phyloP scores from a whole-genome alignment of 2,329 filamentous ascomycete species.

The Paecilomyces fulvus region DNA sequence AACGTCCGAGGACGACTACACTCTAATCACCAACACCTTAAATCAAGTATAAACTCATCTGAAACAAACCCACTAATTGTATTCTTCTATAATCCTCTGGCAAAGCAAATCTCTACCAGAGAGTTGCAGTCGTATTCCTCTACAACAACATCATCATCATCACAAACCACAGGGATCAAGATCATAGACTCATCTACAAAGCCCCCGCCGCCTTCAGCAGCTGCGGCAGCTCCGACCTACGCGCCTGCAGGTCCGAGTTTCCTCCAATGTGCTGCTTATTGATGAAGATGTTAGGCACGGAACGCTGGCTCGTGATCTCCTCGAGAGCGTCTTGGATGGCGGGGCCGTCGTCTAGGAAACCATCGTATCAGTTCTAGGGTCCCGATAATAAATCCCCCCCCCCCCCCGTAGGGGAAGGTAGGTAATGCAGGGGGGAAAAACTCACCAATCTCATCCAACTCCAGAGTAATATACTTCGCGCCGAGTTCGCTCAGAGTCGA shows the following conservation, averaged over 20 bases:
- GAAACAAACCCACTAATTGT: neutral
- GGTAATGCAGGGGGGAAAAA: slow-evolving; percentile 15
- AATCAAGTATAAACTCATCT: no score
- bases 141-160: no score
- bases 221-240: slow-evolving; percentile 53
- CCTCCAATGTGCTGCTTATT: slow-evolving; percentile 84
- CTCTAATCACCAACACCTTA: neutral
- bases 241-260: slow-evolving; percentile 77
- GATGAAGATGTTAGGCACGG: slow-evolving; percentile 96
- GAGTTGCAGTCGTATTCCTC: no score
- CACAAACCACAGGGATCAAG: no score
- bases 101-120: neutral
- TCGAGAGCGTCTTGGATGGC: slow-evolving; percentile 76
- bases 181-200: slow-evolving; percentile 33
- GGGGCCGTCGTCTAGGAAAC: slow-evolving; percentile 61
- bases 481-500: slow-evolving; percentile 58
- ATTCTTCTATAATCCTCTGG: neutral
- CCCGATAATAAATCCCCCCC: neutral
- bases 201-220: slow-evolving; percentile 59
- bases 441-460: slow-evolving; percentile 79
- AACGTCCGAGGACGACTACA: no score
- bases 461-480: slow-evolving; percentile 66
- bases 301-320: slow-evolving; percentile 72
- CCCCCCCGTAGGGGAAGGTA: neutral
- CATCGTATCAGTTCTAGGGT: neutral